These are phyloP conservation scores for Didymella lethalis DNA, from an alignment of 2,329 filamentous ascomycete species.

Conservation along the genomic window DNA sequence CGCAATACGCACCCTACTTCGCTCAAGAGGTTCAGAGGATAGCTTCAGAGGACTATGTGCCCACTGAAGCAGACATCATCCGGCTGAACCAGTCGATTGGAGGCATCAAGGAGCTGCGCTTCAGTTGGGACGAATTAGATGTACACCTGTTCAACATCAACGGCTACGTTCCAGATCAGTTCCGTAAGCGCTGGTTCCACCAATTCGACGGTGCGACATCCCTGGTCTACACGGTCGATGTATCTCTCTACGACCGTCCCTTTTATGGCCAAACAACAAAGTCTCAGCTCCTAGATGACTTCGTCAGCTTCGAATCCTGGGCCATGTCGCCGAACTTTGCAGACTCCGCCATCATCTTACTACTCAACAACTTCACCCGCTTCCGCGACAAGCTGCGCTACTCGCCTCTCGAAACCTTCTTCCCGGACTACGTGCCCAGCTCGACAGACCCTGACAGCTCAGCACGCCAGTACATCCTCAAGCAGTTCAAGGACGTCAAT, in stretches of 20 bases:
- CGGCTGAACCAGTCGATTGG: constrained; percentile 41
- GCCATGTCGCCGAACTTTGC: constrained; percentile 41
- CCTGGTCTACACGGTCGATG: constrained; percentile 45
- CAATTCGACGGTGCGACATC: constrained; percentile 46
- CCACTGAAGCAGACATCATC: constrained; percentile 47
- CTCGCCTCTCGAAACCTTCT: constrained; percentile 40
- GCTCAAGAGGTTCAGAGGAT: constrained; percentile 41
- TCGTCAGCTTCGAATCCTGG: constrained; percentile 44
- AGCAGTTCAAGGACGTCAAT: constrained; percentile 45
- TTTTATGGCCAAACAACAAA: constrained; percentile 38
- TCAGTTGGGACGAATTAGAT: constrained; percentile 47
- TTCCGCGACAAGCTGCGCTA: constrained; percentile 44
- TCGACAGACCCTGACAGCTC: constrained; percentile 36
- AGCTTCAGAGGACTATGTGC: constrained; percentile 39
- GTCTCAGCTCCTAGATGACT: constrained; percentile 42
- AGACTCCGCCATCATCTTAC: constrained; percentile 40
- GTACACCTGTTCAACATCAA: constrained; percentile 49
- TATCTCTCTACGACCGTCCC: constrained; percentile 45
- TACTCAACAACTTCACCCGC: constrained; percentile 49
- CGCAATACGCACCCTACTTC: constrained; percentile 47
- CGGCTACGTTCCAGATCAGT: constrained; percentile 42
- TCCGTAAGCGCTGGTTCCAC: constrained; percentile 48
- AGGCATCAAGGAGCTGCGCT: constrained; percentile 47
- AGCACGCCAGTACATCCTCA: constrained; percentile 43
- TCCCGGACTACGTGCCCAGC: constrained; percentile 38